Evolutionary conservation across 331 rosid species (phyloP).

Genomic region (Acacia concinna): DNA sequence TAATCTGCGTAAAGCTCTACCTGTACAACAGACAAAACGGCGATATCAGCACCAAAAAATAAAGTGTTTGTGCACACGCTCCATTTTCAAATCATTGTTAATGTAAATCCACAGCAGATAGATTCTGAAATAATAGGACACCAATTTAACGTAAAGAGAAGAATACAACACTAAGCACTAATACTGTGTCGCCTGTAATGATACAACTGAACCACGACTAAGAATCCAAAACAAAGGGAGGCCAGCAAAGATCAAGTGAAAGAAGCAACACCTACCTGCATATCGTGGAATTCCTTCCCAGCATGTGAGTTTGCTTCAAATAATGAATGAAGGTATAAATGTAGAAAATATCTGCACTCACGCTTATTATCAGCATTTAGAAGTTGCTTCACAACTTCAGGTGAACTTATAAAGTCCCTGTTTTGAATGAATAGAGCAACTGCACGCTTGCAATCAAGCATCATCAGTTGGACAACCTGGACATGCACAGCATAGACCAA

Average conservation of each 20-base stretch:
- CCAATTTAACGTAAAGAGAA: not conserved
- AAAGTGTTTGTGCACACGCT: not conserved
- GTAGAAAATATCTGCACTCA: slow-evolving; percentile 74
- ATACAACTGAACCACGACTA: slow-evolving; percentile 16
- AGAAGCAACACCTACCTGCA: slow-evolving; percentile 68
- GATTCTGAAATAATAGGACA: not conserved
- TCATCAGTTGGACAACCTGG: slow-evolving; percentile 91
- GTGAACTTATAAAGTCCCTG: slow-evolving; percentile 68
- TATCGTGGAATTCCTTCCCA: slow-evolving; percentile 91
- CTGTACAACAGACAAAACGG: slow-evolving; percentile 46
- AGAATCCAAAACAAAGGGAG: slow-evolving; percentile 23
- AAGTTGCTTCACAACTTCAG: slow-evolving; percentile 83
- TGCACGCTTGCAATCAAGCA: slow-evolving; percentile 91
- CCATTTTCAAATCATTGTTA: not conserved
- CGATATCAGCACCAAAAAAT: slow-evolving; percentile 5
- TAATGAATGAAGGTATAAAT: slow-evolving; percentile 82
- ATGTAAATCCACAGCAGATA: slow-evolving; percentile 10
- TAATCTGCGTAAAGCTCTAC: slow-evolving; percentile 95
- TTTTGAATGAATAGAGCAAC: slow-evolving; percentile 73
- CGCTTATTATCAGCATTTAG: slow-evolving; percentile 50
- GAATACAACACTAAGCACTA: not conserved
- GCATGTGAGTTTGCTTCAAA: slow-evolving; percentile 88
- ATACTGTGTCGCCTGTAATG: slow-evolving; percentile 13
- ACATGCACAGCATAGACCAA: slow-evolving; percentile 28
- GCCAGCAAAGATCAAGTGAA: slow-evolving; percentile 15